A percentile compares a stretch with the other conserved stretches of the same genome.
phyloP scores from a whole-genome alignment of 441 rosid genomes.

The Dalechampia spathulata region DNA sequence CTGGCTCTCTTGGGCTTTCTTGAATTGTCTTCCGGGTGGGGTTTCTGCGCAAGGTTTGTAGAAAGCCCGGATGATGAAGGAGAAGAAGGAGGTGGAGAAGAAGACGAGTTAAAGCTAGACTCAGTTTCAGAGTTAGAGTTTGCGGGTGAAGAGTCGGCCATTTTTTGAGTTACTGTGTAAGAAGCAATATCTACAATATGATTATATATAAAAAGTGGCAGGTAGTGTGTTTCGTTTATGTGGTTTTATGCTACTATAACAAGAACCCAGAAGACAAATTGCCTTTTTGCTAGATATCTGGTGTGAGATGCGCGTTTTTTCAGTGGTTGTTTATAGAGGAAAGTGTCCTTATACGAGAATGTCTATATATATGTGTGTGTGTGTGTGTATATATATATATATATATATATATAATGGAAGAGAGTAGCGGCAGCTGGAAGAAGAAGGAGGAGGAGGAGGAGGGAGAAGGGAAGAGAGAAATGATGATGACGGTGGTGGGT shows the following conservation, averaged over 20 bases:
- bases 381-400: too few relatives aligned
- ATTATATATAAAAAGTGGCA: too few relatives aligned
- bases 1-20: constrained; percentile 8
- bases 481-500: neutral
- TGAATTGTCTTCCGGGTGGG: constrained; percentile 1
- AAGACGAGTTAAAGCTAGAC: constrained; percentile 8
- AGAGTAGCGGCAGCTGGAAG: too few relatives aligned
- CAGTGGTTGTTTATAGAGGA: neutral
- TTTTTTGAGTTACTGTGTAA: too few relatives aligned
- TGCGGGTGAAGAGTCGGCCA: neutral
- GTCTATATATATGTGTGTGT: too few relatives aligned
- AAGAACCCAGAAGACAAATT: neutral
- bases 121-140: constrained; percentile 8
- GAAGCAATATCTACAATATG: too few relatives aligned
- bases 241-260: too few relatives aligned
- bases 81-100: neutral
- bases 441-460: neutral
- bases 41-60: neutral
- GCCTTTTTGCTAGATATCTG: neutral
- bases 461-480: too few relatives aligned
- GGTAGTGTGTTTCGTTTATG: too few relatives aligned
- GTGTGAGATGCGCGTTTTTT: too few relatives aligned
- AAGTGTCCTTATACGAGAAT: constrained; percentile 3
- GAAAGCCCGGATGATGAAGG: constrained; percentile 10
- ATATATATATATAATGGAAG: neutral